Percentiles rank a stretch among this genome's conserved stretches.
phyloP scores from a whole-genome alignment of 176 grass and related monocot genomes.

The Eleusine coracana region DNA sequence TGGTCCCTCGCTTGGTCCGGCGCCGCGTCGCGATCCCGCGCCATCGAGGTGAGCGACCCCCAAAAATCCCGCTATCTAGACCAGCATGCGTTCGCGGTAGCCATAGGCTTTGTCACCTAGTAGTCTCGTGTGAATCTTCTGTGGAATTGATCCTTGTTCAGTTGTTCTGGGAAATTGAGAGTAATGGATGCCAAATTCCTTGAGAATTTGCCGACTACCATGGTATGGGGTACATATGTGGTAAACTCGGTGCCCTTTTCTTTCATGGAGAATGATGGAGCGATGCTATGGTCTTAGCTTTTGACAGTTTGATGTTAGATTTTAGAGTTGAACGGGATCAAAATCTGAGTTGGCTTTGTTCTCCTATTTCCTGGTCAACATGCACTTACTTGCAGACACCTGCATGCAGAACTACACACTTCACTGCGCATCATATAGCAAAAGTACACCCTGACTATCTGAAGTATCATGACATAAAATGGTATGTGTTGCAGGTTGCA shows the following conservation, averaged over 20 bases:
- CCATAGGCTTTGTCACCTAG: neutral
- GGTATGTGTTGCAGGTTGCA: constrained; percentile 63
- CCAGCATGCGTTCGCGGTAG: neutral
- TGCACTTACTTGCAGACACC: neutral
- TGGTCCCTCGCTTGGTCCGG: constrained; percentile 95
- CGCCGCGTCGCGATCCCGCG: constrained; percentile 62
- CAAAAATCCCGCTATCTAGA: neutral
- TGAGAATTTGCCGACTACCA: neutral
- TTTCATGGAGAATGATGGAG: neutral
- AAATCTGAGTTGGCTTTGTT: neutral
- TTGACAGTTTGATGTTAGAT: neutral
- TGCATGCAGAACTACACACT: neutral
- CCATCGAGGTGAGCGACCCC: constrained; percentile 69
- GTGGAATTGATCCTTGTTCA: neutral
- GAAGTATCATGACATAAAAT: constrained; percentile 20
- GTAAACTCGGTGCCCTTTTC: neutral
- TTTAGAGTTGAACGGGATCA: neutral
- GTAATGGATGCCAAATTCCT: neutral
- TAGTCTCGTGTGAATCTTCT: neutral
- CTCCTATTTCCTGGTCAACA: neutral
- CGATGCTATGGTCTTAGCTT: neutral
- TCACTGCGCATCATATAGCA: constrained; percentile 7
- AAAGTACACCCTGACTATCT: constrained; percentile 2
- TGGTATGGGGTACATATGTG: neutral
- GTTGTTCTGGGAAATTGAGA: neutral